Evolutionary conservation across 768 basidiomycete species (phyloP).

Genomic region (Ephemerocybe angulata): DNA sequence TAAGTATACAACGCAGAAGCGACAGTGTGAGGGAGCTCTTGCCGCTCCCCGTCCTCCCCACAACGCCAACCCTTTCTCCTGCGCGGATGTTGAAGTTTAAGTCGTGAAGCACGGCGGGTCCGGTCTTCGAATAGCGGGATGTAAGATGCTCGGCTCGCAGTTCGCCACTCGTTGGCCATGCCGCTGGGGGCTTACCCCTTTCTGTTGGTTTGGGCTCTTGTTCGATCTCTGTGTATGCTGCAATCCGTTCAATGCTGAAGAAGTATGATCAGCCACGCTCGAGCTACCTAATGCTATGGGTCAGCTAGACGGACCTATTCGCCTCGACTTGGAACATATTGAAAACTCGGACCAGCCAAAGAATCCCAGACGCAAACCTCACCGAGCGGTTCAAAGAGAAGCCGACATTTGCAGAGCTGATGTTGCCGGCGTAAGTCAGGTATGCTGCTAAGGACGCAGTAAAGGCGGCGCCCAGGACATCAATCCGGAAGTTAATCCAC

Average conservation of each 20-base stretch:
- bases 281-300: neutral
- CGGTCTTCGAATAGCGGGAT: slow-evolving; percentile 46
- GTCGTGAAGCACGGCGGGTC: slow-evolving; percentile 45
- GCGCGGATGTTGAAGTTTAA: slow-evolving; percentile 49
- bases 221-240: slow-evolving; percentile 15
- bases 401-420: slow-evolving; percentile 41
- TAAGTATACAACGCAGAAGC: slow-evolving; percentile 50
- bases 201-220: slow-evolving; percentile 13
- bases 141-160: slow-evolving; percentile 49
- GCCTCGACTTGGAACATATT: slow-evolving; percentile 47
- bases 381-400: slow-evolving; percentile 60
- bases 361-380: slow-evolving; percentile 53
- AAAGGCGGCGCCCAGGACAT: slow-evolving; percentile 56
- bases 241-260: slow-evolving; percentile 14
- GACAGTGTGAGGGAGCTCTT: slow-evolving; percentile 37
- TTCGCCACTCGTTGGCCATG: slow-evolving; percentile 56
- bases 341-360: slow-evolving; percentile 44
- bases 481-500: slow-evolving; percentile 50
- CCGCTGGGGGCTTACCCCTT: slow-evolving; percentile 42
- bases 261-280: slow-evolving; percentile 15
- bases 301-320: slow-evolving; percentile 32
- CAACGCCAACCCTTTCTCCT: slow-evolving; percentile 56
- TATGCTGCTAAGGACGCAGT: slow-evolving; percentile 53
- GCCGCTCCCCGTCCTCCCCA: slow-evolving; percentile 24
- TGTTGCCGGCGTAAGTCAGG: slow-evolving; percentile 38